Evolutionary conservation across 192 early-diverging fungal species (phyloP), one percentile per base, ranked within the genome.

Genomic region (Gaertneriomyces sp.): DNA sequence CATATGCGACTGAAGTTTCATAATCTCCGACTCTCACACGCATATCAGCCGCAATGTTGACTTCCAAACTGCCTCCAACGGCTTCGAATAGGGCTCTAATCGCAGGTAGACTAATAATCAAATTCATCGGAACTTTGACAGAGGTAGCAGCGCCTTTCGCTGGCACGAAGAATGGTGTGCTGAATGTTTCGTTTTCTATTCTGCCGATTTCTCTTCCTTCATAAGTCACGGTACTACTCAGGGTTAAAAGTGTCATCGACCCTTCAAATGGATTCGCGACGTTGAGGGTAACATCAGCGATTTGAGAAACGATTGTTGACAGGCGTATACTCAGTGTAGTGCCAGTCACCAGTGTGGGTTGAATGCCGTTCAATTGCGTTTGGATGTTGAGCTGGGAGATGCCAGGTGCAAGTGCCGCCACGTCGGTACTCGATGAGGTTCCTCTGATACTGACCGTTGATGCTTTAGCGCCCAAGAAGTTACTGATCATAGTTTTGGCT

Each of bases 241-340:
- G 49, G 3, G 49, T 17, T n/a, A 51, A n/a, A 17, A 51, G 20
- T 51, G 49, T 51, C n/a, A 51, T 17, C 49, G 49, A 20, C n/a
- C n/a, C 49, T n/a, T 51, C 49, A 6, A 51, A 51, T n/a, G 49
- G 49, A 51, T 51, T 51, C n/a, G 49, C 20, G 49, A 51, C n/a
- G 20, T n/a, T 20, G n/a, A 51, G n/a, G n/a, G 49, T 51, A 20
- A 51, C 49, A 51, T n/a, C n/a, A 0, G 49, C 49, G 6, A 20
- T 51, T 51, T 51, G 49, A 6, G n/a, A 17, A 17, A 51, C 20
- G 49, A 51, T 51, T 5, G 49, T 51, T n/a, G n/a, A n/a, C n/a
- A 51, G 49, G 6, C 20, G n/a, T n/a, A 51, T n/a, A 20, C n/a
- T 17, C 20, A 51, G 6, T 20, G 49, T 51, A 20, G 49, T 51